These are phyloP conservation scores for Emydomyces testavorans DNA, from an alignment of 2,329 filamentous ascomycete genomes.

Conservation along the genomic window DNA sequence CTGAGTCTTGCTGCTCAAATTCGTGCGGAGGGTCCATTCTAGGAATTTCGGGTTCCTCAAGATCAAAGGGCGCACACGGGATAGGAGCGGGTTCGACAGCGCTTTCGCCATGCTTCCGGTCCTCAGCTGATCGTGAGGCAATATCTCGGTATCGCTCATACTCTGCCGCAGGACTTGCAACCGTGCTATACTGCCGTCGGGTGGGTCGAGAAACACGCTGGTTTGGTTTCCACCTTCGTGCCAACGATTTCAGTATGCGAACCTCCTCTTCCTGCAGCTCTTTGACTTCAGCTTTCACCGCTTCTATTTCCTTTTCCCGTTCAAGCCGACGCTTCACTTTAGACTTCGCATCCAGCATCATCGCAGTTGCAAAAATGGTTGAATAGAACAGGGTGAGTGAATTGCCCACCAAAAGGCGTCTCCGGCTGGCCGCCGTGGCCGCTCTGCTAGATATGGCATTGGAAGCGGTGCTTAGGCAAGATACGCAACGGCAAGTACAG, in stretches of 20 bases:
- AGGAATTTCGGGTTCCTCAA: not conserved
- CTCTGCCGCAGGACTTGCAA: conserved; percentile 14
- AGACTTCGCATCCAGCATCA: conserved; percentile 31
- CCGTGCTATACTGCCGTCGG: conserved; percentile 19
- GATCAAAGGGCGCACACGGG: not conserved
- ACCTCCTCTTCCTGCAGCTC: conserved; percentile 31
- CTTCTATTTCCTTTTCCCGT: conserved; percentile 34
- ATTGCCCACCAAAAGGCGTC: conserved; percentile 33
- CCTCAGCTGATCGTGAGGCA: not conserved
- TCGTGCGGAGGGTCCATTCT: not conserved
- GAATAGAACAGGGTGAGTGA: conserved; percentile 36
- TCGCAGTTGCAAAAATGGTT: conserved; percentile 34
- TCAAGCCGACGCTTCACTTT: conserved; percentile 33
- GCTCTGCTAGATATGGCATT: conserved; percentile 29
- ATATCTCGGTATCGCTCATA: conserved; percentile 6
- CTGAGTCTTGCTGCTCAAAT: conserved; percentile 1
- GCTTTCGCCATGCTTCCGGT: not conserved
- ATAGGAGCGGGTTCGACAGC: not conserved
- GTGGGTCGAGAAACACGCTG: not conserved
- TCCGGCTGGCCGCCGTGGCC: conserved; percentile 28
- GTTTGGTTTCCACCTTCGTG: conserved; percentile 18
- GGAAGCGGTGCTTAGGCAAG: conserved; percentile 28
- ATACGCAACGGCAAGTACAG: conserved; percentile 32
- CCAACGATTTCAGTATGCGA: conserved; percentile 26
- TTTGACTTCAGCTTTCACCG: conserved; percentile 33